Conservation (phyloP, 148 eudicot genomes). For the Limonium bicolor region DNA sequence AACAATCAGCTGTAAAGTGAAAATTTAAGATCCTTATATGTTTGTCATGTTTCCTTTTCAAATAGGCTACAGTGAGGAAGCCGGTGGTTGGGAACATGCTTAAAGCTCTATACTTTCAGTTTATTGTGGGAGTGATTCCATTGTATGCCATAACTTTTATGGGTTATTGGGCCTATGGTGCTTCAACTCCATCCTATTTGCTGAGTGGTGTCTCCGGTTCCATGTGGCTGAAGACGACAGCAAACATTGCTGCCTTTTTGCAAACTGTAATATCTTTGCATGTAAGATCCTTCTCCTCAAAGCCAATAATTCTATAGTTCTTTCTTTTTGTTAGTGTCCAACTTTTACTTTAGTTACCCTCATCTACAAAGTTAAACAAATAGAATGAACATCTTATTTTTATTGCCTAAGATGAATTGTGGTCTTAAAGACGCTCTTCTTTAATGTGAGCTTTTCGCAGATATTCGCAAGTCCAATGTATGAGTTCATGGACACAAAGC, state of each 20-base stretch:
- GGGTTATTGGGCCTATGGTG: conserved; percentile 97
- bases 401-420: neutral
- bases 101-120: conserved; percentile 92
- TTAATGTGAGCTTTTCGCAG: conserved; percentile 18
- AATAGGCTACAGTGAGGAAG: conserved; percentile 76
- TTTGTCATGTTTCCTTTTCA: neutral
- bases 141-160: conserved; percentile 62
- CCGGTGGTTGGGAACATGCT: conserved; percentile 96
- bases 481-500: conserved; percentile 82
- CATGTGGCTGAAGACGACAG: conserved; percentile 59
- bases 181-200: conserved; percentile 39
- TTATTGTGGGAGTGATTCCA: conserved; percentile 63
- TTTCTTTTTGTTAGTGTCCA: neutral
- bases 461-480: conserved; percentile 98
- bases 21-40: neutral
- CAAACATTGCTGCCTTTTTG: conserved; percentile 58
- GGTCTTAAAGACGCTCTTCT: neutral
- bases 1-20: neutral
- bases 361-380: neutral
- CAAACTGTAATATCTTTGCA: conserved; percentile 79
- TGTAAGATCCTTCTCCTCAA: conserved; percentile 21
- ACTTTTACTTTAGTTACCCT: neutral
- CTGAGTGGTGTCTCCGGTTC: conserved; percentile 61
- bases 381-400: neutral
- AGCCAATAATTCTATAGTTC: neutral